phyloP scores from a whole-genome alignment of 768 basidiomycete species.

The Podaxis rugospora region DNA sequence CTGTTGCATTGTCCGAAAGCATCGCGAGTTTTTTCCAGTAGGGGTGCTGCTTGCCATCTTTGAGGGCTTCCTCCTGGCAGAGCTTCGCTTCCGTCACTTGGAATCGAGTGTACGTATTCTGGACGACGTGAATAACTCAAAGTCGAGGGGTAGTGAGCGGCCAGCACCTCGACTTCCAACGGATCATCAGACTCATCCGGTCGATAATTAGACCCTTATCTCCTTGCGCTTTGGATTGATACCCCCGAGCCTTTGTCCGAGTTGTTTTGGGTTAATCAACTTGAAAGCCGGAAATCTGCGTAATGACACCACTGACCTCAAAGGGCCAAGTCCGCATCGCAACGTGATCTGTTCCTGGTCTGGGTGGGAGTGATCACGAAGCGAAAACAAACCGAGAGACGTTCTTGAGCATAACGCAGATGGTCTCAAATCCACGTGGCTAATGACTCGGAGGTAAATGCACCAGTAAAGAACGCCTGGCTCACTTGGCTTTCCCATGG shows the following conservation, averaged over 20 bases:
- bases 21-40: neutral
- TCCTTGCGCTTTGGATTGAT: neutral
- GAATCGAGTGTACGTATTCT: neutral
- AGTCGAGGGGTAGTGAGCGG: neutral
- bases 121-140: neutral
- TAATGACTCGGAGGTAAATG: neutral
- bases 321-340: neutral
- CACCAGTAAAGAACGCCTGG: neutral
- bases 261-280: neutral
- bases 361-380: neutral
- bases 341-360: constrained; percentile 5
- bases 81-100: neutral
- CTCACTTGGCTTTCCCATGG: neutral
- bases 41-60: neutral
- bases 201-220: neutral
- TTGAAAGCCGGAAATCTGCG: constrained; percentile 3
- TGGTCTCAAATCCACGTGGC: constrained; percentile 4
- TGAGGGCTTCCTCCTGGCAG: neutral
- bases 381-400: neutral
- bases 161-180: neutral
- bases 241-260: neutral
- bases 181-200: neutral
- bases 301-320: neutral
- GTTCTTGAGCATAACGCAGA: neutral
- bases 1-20: neutral